Percentiles rank a stretch among this genome's conserved stretches.
phyloP scores from a whole-genome alignment of 2,329 filamentous ascomycete genomes.

The Mycosphaerella sp. region DNA sequence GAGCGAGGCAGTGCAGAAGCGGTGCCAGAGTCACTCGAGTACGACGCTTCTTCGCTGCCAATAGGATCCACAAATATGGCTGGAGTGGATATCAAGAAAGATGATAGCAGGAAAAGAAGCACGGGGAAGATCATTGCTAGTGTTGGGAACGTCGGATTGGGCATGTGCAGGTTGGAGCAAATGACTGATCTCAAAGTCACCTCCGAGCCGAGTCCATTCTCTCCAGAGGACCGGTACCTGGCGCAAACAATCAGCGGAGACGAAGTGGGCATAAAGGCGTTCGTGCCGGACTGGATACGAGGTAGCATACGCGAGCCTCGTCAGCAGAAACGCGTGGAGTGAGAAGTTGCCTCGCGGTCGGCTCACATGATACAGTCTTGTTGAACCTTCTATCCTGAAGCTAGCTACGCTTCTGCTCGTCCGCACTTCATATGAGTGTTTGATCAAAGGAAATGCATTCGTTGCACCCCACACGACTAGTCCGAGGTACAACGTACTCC shows the following conservation, averaged over 20 bases:
- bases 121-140: slow-evolving; percentile 75
- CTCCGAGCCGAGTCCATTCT: slow-evolving; percentile 57
- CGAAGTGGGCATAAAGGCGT: slow-evolving; percentile 46
- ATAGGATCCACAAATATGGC: slow-evolving; percentile 3
- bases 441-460: too few species aligned
- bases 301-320: slow-evolving; percentile 38
- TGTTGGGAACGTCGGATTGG: slow-evolving; percentile 80
- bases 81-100: slow-evolving; percentile 48
- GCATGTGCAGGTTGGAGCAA: slow-evolving; percentile 76
- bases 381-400: background rate
- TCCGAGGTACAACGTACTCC: too few species aligned
- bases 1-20: slow-evolving; percentile 39
- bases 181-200: slow-evolving; percentile 78
- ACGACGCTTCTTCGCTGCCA: slow-evolving; percentile 31
- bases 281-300: slow-evolving; percentile 71
- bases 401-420: too few species aligned
- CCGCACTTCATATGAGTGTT: too few species aligned
- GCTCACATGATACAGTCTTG: background rate
- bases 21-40: slow-evolving; percentile 38
- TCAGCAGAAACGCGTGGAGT: slow-evolving; percentile 35
- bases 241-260: slow-evolving; percentile 23
- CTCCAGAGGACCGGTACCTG: slow-evolving; percentile 49
- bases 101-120: slow-evolving; percentile 53
- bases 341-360: background rate
- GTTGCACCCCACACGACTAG: too few species aligned